Base-by-base conservation (phyloP, 2,329 filamentous ascomycete species). In the Aspergillus texensis region DNA sequence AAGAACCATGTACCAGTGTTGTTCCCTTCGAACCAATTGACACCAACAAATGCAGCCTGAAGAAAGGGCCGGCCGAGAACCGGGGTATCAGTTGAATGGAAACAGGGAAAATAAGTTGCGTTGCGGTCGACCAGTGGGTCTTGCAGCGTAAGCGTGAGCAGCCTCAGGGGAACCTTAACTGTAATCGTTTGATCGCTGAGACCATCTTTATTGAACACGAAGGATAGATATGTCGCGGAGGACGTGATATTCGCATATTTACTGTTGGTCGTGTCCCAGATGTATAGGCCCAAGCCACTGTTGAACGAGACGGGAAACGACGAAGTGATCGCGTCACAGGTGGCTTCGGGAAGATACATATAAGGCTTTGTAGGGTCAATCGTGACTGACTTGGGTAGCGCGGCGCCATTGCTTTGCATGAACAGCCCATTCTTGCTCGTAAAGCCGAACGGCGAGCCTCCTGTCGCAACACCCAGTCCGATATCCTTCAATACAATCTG, bases 301-400 rank as follows among this genome's bases (percentile, higher is more conserved):
- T 80, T 66, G 63, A 74, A 81, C 0, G 65, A 75, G 5, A 82
- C 74, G 0, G 79, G 81, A 4, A 83, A 71, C 11, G 77, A 48
- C 0, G 65, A 36, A 1, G 80, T 73, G 41, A 82, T 77, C 14
- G 73, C 75, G 48, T 81, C 77, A 67, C 81, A 83, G 0, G 79
- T 80, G 6, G 74, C 74, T 34, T 74, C 70, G 0, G 80, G 79
- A 4, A 82, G 71, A 12, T 77, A 74, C 28, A 83, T 65, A 57
- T 82, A 82, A 1, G 80, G 80, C 3, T 68, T 67, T 3, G 66
- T 67, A 1, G 78, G 77, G 57, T 72, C 69, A 6, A 79, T 73
- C 6, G 69, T 60, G 21, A 80, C 66, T 2, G 69, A 68, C 3
- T 65, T 71, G 2, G 59, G 43, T 11, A 76, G 72, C 1, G 74